phyloP scores from a whole-genome alignment of 1,284 basidiomycete species.

The Ustilago sp. region DNA sequence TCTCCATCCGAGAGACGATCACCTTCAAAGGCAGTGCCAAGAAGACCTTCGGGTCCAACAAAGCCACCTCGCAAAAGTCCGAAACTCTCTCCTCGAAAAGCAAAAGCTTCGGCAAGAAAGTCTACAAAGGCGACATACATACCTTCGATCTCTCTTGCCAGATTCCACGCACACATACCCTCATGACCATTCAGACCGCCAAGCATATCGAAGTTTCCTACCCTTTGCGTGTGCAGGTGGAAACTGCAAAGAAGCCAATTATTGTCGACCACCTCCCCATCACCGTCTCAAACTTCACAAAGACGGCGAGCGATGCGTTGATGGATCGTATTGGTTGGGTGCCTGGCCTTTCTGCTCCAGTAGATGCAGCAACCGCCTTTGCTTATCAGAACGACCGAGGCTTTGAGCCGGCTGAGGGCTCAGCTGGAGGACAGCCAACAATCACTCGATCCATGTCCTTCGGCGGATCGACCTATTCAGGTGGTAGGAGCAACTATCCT shows the following conservation, averaged over 20 bases:
- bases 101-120: slow-evolving; percentile 63
- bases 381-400: slow-evolving; percentile 4
- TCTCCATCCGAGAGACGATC: slow-evolving; percentile 62
- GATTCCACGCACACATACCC: slow-evolving; percentile 62
- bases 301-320: slow-evolving; percentile 37
- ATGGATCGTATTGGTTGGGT: slow-evolving; percentile 63
- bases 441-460: slow-evolving; percentile 48
- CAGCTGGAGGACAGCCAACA: slow-evolving; percentile 20
- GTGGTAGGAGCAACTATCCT: slow-evolving; percentile 27
- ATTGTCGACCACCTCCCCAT: slow-evolving; percentile 66
- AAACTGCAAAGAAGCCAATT: slow-evolving; percentile 63
- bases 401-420: slow-evolving; percentile 3
- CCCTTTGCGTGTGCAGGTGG: slow-evolving; percentile 62
- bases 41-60: slow-evolving; percentile 44
- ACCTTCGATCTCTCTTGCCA: slow-evolving; percentile 59
- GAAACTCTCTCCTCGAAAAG: slow-evolving; percentile 58
- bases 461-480: slow-evolving; percentile 32
- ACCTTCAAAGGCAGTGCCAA: slow-evolving; percentile 58
- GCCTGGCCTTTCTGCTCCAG: slow-evolving; percentile 53
- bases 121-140: slow-evolving; percentile 64
- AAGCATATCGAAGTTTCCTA: slow-evolving; percentile 68
- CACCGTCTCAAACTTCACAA: slow-evolving; percentile 61
- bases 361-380: neutral
- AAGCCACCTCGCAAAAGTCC: slow-evolving; percentile 51
- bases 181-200: slow-evolving; percentile 66